Evolutionary conservation across 768 basidiomycete genomes (phyloP).

Genomic region (Suillus variegatus): DNA sequence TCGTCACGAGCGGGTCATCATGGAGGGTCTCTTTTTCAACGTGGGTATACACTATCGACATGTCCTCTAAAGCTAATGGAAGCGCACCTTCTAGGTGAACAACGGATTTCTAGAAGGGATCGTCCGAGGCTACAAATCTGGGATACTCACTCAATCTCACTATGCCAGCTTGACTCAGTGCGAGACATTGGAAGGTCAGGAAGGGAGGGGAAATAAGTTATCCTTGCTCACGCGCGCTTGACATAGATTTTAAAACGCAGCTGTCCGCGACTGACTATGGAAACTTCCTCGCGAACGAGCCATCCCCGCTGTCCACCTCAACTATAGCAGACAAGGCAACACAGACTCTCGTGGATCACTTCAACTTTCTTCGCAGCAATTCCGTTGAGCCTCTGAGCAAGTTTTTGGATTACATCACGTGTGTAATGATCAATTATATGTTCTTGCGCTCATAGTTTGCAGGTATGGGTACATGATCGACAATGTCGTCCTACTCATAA

Average conservation of each 20-base stretch:
- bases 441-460: conserved; percentile 15
- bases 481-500: conserved; percentile 96
- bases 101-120: conserved; percentile 80
- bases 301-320: conserved; percentile 88
- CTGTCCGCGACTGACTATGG: conserved; percentile 97
- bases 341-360: conserved; percentile 93
- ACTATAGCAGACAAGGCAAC: conserved; percentile 98
- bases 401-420: conserved; percentile 99
- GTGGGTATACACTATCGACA: conserved; percentile 41
- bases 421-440: conserved; percentile 34
- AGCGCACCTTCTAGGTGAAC: conserved; percentile 54
- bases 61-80: conserved; percentile 8
- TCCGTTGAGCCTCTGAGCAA: conserved; percentile 88
- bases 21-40: conserved; percentile 92
- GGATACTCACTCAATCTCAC: conserved; percentile 84
- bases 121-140: conserved; percentile 91
- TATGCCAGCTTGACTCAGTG: conserved; percentile 96
- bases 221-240: conserved; percentile 8
- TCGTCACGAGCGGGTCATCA: conserved; percentile 26
- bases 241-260: conserved; percentile 89
- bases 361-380: conserved; percentile 91
- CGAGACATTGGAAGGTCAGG: conserved; percentile 86
- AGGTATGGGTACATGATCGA: conserved; percentile 99
- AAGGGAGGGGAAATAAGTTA: neutral
- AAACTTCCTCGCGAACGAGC: conserved; percentile 96